Percentiles rank a stretch among this genome's conserved stretches.
phyloP scores from a whole-genome alignment of 768 basidiomycete species.

The Pleurotus giganteus region DNA sequence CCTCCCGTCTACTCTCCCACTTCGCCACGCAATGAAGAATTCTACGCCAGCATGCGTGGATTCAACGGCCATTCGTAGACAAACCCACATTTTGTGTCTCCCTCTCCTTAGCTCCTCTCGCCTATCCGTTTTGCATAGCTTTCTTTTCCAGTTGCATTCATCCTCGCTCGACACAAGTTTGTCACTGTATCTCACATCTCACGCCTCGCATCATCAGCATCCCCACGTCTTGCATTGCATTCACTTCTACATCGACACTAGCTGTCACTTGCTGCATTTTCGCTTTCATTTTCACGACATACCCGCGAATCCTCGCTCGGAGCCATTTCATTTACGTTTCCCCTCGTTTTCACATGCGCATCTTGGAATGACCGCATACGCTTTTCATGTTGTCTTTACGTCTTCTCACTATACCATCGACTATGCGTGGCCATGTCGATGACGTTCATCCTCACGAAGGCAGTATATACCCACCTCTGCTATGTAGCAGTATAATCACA shows the following conservation, averaged over 20 bases:
- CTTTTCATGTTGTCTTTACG: background rate
- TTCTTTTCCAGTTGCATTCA: background rate
- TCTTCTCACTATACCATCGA: background rate
- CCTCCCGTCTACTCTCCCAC: conserved; percentile 46
- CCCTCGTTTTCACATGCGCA: background rate
- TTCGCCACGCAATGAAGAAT: conserved; percentile 28
- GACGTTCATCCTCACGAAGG: background rate
- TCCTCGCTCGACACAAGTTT: background rate
- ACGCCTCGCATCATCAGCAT: background rate
- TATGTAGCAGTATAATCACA: background rate
- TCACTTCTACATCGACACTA: background rate
- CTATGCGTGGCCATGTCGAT: background rate
- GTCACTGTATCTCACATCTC: background rate
- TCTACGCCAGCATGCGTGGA: conserved; percentile 20
- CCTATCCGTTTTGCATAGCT: background rate
- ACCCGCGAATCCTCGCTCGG: background rate
- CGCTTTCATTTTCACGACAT: conserved; percentile 1
- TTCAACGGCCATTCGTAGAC: background rate
- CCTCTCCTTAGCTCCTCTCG: background rate
- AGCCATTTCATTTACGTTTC: background rate
- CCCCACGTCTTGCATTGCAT: background rate
- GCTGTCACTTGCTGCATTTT: background rate
- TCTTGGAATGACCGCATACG: background rate
- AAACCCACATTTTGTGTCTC: background rate
- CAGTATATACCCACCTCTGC: background rate